Evolutionary conservation across 108 stramenopile species (phyloP), one percentile per base, ranked within the genome.

Genomic region (Pseudonitzschia multiseries): DNA sequence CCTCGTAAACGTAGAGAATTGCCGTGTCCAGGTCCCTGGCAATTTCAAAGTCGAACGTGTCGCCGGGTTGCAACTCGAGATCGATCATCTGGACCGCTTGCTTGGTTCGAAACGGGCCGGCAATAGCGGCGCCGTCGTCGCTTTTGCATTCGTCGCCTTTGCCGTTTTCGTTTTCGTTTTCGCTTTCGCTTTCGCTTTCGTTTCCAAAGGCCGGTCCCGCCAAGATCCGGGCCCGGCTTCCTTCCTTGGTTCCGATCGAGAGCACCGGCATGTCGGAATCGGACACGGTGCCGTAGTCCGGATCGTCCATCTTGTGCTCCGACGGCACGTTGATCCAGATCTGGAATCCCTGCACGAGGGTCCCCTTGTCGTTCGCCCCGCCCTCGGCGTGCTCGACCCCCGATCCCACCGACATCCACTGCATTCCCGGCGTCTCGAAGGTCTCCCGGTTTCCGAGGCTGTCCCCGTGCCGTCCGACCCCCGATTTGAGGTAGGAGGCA

Each of bases 381-480:
- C 83, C 86, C 71, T 87, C 86, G 65, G 83, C 86, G 56, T 84
- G 86, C 48, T 80, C 78, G 15, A 84, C 81, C 10, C 86, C 86
- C 29, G 74, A 79, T 42, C 86, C 86, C 32, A 61, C 66, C 43
- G 69, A 72, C 74, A 87, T 87, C 86, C 86, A 87, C 57, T 87
- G 86, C 83, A 87, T 84, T 10, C 83, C 86, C 1, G 86, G 86
- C 0, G 83, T 73, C 9, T 65, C 71, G 32, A 72, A 87, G 53
- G 79, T 78, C 65, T 80, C 83, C 28, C 86, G 83, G 67, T 87
- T 84, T 20, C 86, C 86, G 29, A 84, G 44, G 41, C 66, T 69
- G 64, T 87, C 83, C 13, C 80, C 86, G 51, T 87, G 86, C 6
- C 86, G 71, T 14, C 86, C 83, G 4, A 29, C 29, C 10, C 86